These are phyloP conservation scores for Ustilago hordei DNA, from an alignment of 1,284 basidiomycete species.

Conservation along the genomic window DNA sequence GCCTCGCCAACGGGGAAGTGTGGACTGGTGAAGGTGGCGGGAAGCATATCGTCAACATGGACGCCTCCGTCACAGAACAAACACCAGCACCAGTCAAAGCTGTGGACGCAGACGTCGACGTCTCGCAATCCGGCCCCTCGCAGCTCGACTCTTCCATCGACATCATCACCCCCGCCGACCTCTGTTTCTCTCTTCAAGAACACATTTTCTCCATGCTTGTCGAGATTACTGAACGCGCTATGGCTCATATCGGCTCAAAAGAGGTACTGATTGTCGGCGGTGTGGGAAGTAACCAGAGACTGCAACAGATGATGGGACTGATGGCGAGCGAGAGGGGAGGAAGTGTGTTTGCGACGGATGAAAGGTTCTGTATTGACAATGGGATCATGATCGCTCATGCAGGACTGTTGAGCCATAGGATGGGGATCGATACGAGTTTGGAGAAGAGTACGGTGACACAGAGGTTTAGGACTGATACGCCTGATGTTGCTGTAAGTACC, in stretches of 20 bases:
- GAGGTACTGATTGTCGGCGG: slow-evolving; percentile 98
- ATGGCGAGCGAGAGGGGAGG: slow-evolving; percentile 94
- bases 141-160: slow-evolving; percentile 39
- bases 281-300: slow-evolving; percentile 85
- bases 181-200: slow-evolving; percentile 97
- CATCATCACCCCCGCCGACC: slow-evolving; percentile 86
- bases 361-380: slow-evolving; percentile 98
- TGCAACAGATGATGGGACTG: slow-evolving; percentile 98
- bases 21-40: slow-evolving; percentile 62
- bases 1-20: slow-evolving; percentile 59
- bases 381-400: slow-evolving; percentile 99
- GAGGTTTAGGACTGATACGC: slow-evolving; percentile 66
- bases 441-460: slow-evolving; percentile 67
- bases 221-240: slow-evolving; percentile 97
- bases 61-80: background rate
- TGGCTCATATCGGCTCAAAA: slow-evolving; percentile 96
- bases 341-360: slow-evolving; percentile 93
- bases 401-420: slow-evolving; percentile 88
- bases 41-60: slow-evolving; percentile 55
- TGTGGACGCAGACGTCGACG: slow-evolving; percentile 35
- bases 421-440: slow-evolving; percentile 75
- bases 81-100: background rate
- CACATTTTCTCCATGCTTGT: slow-evolving; percentile 98
- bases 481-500: slow-evolving; percentile 53
- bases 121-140: slow-evolving; percentile 33